phyloP scores from a whole-genome alignment of 352 stramenopile genomes.

The Pythium oligandrum region DNA sequence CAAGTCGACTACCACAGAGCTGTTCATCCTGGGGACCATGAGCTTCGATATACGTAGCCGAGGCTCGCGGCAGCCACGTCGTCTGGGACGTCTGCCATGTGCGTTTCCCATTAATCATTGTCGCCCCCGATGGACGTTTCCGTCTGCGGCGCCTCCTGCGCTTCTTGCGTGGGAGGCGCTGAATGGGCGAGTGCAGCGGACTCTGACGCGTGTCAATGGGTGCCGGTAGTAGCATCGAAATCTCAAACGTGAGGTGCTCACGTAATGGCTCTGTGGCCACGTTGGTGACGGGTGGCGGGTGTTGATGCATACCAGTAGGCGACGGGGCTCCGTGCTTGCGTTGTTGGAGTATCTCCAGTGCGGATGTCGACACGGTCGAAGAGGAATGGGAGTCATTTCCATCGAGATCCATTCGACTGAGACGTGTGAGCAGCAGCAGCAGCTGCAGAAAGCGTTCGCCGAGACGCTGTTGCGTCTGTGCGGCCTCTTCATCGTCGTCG shows the following conservation, averaged over 20 bases:
- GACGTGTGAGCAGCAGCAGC: slow-evolving; percentile 45
- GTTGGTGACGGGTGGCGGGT: slow-evolving; percentile 24
- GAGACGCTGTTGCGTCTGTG: slow-evolving; percentile 24
- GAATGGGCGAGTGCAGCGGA: slow-evolving; percentile 44
- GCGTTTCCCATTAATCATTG: slow-evolving; percentile 13
- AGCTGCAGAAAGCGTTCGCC: slow-evolving; percentile 53
- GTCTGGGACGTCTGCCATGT: slow-evolving; percentile 32
- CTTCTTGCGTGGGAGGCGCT: slow-evolving; percentile 14
- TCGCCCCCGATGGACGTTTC: slow-evolving; percentile 11
- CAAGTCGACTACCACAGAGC: slow-evolving; percentile 17
- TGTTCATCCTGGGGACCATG: slow-evolving; percentile 17
- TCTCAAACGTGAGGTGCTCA: slow-evolving; percentile 53
- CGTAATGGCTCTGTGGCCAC: slow-evolving; percentile 30
- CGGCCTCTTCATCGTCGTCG: not conserved
- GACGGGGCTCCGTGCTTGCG: not conserved
- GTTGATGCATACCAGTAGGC: slow-evolving; percentile 1
- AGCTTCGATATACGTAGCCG: slow-evolving; percentile 38
- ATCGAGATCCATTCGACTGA: slow-evolving; percentile 23
- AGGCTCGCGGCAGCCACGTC: slow-evolving; percentile 36
- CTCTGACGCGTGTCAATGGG: slow-evolving; percentile 48
- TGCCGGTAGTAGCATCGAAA: slow-evolving; percentile 50
- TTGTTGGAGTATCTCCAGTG: slow-evolving; percentile 2
- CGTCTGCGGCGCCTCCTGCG: slow-evolving; percentile 12
- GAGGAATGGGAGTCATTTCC: slow-evolving; percentile 2
- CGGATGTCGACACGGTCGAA: not conserved